These are phyloP conservation scores for Cutaneotrichosporon spelunceum DNA, from an alignment of 1,284 basidiomycete species.

Conservation along the genomic window DNA sequence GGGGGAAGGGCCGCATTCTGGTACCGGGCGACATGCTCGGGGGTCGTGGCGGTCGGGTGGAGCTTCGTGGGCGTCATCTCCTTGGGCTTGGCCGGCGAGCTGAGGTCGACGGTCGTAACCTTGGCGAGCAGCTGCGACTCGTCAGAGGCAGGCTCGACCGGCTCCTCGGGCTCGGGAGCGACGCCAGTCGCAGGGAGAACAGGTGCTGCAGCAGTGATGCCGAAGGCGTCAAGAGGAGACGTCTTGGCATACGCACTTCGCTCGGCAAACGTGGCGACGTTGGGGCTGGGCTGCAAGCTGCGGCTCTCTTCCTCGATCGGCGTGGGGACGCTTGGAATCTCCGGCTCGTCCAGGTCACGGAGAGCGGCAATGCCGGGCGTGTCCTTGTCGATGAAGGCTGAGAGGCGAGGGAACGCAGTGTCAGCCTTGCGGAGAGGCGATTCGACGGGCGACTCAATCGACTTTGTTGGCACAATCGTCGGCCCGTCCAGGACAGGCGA, in stretches of 20 bases:
- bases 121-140: constrained; percentile 6
- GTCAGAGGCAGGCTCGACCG: neutral
- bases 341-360: neutral
- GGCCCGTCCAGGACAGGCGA: neutral
- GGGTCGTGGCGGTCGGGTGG: neutral
- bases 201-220: neutral
- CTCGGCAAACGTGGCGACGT: constrained; percentile 1
- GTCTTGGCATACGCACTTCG: neutral
- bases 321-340: neutral
- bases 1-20: constrained; percentile 16
- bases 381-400: constrained; percentile 9
- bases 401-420: constrained; percentile 12
- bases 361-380: constrained; percentile 3
- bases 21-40: constrained; percentile 15
- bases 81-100: neutral
- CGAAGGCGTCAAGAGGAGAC: neutral
- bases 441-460: constrained; percentile 6
- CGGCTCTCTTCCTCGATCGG: constrained; percentile 7
- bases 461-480: constrained; percentile 2
- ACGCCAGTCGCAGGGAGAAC: neutral
- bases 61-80: neutral
- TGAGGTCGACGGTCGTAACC: neutral
- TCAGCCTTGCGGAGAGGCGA: constrained; percentile 9
- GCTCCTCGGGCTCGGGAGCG: neutral
- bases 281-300: constrained; percentile 4